Base-by-base conservation (phyloP, 202 grass and related monocot genomes). In the Dendrocalamus latiflorus region DNA sequence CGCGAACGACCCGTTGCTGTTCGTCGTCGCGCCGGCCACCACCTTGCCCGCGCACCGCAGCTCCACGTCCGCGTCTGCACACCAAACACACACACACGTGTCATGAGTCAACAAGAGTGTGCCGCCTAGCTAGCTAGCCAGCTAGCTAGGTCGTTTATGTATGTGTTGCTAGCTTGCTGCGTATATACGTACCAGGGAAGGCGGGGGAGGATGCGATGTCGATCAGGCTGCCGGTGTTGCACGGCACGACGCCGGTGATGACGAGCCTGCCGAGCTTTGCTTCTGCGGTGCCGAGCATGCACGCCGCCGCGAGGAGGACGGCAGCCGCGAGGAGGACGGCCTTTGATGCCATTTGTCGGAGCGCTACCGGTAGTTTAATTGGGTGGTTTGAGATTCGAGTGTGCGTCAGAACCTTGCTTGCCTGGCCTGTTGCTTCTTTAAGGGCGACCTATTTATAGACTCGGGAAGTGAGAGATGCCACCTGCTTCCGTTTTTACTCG, bases 11-110 rank as follows among this genome's bases (percentile, higher is more conserved):
- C 94, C 91, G 69, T 94, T 87, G 24, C 3, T 83, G 84, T 89
- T 75, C 7, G 91, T 97, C 56, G 83, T 97, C 63, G 89, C 72
- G 4, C 83, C 87, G 0, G 91, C 84, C 39, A 97, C 50, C 70
- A 92, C 18, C 8, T 60, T 80, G 0, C 72, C 68, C 9, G 77
- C 81, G 50, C 91, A 94, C 81, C 68, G 77, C 81, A 97, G 83
- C 81, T 92, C 87, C 72, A 97, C 94, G 9, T 72, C 72, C 47
- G 94, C 94, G 41, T 92, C 94, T 94, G 89, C n/a, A n/a, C n/a
- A n/a, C n/a, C n/a, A n/a, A n/a, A n/a, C n/a, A n/a, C n/a, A n/a
- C n/a, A n/a, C n/a, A n/a, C n/a, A n/a, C n/a, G n/a, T n/a, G n/a
- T n/a, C n/a, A n/a, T n/a, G n/a, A n/a, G n/a, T n/a, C n/a, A n/a